Percentiles rank a stretch among this genome's conserved stretches.
Conservation (phyloP, 441 rosid species). For the Populus hybrid region DNA sequence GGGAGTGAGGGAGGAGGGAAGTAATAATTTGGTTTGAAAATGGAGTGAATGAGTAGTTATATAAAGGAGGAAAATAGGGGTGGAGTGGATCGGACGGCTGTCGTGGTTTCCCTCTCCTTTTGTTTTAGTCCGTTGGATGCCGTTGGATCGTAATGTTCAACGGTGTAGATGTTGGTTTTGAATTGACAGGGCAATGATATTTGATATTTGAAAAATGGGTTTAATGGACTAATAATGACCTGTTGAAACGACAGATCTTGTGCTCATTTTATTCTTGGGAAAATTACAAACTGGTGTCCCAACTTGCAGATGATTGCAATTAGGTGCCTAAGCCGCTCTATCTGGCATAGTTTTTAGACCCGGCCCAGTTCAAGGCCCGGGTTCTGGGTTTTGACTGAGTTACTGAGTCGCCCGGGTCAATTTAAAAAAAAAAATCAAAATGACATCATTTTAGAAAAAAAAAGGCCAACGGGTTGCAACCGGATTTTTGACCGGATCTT, state of each 20-base stretch:
- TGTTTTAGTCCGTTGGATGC: slow-evolving; percentile 16
- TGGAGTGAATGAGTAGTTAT: neutral
- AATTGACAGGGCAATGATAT: neutral
- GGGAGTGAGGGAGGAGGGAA: neutral
- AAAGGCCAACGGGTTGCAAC: no score
- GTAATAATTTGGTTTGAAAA: neutral
- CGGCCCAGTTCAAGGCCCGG: no score
- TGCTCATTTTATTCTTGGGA: neutral
- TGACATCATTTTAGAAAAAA: no score
- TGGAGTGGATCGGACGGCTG: slow-evolving; percentile 40
- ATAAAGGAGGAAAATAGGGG: slow-evolving; percentile 11
- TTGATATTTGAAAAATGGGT: neutral
- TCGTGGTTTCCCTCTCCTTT: slow-evolving; percentile 21
- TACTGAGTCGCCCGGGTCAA: no score
- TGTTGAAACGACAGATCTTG: neutral
- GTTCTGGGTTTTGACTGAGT: no score
- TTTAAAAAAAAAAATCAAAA: no score
- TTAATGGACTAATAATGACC: neutral
- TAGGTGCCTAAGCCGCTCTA: neutral
- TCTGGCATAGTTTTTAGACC: no score
- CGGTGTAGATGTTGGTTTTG: neutral
- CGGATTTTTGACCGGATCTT: no score
- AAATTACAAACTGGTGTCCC: neutral
- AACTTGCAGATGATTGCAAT: neutral
- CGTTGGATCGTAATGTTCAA: slow-evolving; percentile 33